A percentile compares a stretch with the other conserved stretches of the same genome.
Conservation (phyloP, 176 grass and related monocot species). For the Tuctoria greenei region DNA sequence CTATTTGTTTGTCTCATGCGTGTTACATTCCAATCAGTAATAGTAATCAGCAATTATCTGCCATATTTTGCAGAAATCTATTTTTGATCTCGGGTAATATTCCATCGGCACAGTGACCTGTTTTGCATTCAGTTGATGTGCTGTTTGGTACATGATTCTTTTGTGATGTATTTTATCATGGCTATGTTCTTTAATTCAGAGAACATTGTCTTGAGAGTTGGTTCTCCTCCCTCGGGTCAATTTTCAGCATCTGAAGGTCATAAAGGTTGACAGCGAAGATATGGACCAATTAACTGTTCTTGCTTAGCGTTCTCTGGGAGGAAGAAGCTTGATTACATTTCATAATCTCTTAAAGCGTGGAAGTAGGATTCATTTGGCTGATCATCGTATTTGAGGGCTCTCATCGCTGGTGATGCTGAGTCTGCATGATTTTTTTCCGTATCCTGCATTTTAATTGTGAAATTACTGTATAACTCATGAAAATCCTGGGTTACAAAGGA, state of each 20-base stretch:
- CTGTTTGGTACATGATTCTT: not conserved
- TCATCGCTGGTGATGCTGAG: not conserved
- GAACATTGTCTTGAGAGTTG: not conserved
- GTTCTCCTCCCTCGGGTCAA: not conserved
- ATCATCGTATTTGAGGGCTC: not conserved
- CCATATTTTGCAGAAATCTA: slow-evolving; percentile 18
- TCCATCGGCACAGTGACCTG: not conserved
- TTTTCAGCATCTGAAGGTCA: not conserved
- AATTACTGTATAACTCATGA: too few relatives aligned
- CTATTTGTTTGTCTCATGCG: slow-evolving; percentile 28
- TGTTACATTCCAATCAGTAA: slow-evolving; percentile 55
- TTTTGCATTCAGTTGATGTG: not conserved
- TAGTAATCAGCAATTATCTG: slow-evolving; percentile 55
- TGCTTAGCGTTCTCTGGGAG: not conserved
- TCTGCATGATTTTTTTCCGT: not conserved
- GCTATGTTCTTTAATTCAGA: not conserved
- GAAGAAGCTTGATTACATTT: not conserved
- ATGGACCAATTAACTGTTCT: slow-evolving; percentile 8
- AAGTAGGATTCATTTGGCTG: not conserved
- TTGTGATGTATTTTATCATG: not conserved
- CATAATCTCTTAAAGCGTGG: not conserved
- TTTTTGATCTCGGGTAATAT: slow-evolving; percentile 31
- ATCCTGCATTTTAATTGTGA: too few relatives aligned
- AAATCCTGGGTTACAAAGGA: too few relatives aligned
- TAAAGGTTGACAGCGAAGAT: not conserved